Conservation (phyloP, 306 rosid genomes). For the Comarum palustre region DNA sequence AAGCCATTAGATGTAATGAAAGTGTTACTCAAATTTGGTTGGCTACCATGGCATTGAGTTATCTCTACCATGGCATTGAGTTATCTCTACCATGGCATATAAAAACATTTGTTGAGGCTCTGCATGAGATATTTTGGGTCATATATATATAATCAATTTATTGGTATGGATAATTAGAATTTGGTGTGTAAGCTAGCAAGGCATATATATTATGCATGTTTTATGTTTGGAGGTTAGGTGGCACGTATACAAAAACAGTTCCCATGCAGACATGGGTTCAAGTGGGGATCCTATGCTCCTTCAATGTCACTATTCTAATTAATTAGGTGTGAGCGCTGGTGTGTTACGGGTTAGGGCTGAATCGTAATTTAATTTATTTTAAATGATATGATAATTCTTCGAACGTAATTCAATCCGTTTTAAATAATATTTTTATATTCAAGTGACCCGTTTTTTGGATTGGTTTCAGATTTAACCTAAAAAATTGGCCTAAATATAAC, state of each 20-base stretch:
- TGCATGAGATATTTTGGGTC: neutral
- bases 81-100: too few relatives aligned
- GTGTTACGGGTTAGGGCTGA: too few relatives aligned
- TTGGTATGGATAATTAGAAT: neutral
- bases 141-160: neutral
- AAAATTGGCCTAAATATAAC: too few relatives aligned
- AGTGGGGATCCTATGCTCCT: constrained; percentile 1
- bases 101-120: neutral
- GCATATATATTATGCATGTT: neutral
- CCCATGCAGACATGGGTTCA: constrained; percentile 1
- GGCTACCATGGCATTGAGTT: neutral
- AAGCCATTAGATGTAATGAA: neutral
- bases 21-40: neutral
- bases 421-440: too few relatives aligned
- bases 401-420: too few relatives aligned
- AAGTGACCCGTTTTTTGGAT: too few relatives aligned
- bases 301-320: neutral
- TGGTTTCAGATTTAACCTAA: too few relatives aligned
- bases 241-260: neutral
- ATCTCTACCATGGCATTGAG: neutral
- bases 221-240: constrained; percentile 15
- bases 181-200: neutral
- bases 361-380: too few relatives aligned
- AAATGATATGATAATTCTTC: too few relatives aligned
- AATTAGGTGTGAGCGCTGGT: too few relatives aligned